phyloP scores from a whole-genome alignment of 2,329 filamentous ascomycete species.

The Mollisia scopiformis region DNA sequence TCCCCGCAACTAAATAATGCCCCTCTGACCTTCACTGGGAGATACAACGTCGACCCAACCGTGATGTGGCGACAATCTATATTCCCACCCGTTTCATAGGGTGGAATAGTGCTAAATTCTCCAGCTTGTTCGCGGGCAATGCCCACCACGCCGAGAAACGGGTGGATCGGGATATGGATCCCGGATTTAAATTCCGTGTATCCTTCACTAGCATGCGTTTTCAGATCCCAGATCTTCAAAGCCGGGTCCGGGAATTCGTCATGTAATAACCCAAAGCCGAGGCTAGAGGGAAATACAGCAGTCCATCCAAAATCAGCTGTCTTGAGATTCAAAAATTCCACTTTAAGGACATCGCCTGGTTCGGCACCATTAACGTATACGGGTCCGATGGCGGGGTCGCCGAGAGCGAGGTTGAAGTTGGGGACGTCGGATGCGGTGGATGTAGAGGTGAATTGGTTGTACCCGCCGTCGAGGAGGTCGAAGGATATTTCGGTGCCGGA shows the following conservation, averaged over 20 bases:
- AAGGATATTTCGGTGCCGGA: conserved; percentile 52
- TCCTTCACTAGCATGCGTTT: conserved; percentile 35
- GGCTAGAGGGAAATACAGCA: conserved; percentile 50
- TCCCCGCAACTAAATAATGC: conserved; percentile 58
- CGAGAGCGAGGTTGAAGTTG: conserved; percentile 44
- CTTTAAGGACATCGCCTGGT: conserved; percentile 54
- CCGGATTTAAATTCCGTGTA: conserved; percentile 50
- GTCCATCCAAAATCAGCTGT: conserved; percentile 55
- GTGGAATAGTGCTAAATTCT: conserved; percentile 53
- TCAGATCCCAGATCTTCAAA: conserved; percentile 53
- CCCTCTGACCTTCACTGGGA: conserved; percentile 52
- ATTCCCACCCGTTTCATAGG: conserved; percentile 55
- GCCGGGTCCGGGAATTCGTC: conserved; percentile 49
- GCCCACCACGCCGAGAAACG: conserved; percentile 56
- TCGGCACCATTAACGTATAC: conserved; percentile 47
- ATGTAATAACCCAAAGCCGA: conserved; percentile 50
- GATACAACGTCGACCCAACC: conserved; percentile 48
- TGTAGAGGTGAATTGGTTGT: conserved; percentile 50
- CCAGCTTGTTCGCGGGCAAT: conserved; percentile 49
- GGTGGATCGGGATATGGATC: conserved; percentile 51
- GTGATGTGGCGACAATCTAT: conserved; percentile 55
- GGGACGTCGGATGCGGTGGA: conserved; percentile 44
- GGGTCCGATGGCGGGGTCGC: conserved; percentile 54
- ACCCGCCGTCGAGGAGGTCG: conserved; percentile 52
- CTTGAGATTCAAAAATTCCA: conserved; percentile 51